Percentiles rank a stretch among this genome's conserved stretches.
These are phyloP conservation scores for Porpolomopsis calyptriformis DNA, from an alignment of 768 basidiomycete species.

Conservation along the genomic window DNA sequence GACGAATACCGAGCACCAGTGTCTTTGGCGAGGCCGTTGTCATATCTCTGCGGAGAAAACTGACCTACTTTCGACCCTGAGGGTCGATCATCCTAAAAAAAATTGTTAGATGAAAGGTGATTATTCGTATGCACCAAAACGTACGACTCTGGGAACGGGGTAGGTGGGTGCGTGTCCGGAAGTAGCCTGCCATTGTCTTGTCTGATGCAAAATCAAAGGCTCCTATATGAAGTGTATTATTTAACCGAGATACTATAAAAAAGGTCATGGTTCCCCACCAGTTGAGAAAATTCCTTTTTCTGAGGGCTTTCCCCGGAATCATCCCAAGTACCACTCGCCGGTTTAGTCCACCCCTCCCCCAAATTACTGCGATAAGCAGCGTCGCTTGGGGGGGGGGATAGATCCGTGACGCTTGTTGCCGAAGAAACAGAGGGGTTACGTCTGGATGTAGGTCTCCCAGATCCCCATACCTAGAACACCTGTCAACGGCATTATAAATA, in stretches of 20 bases:
- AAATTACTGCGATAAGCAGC: slow-evolving; percentile 35
- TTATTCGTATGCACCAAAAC: slow-evolving; percentile 9
- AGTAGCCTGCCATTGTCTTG: slow-evolving; percentile 36
- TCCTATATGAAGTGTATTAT: slow-evolving; percentile 32
- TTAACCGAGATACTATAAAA: no score
- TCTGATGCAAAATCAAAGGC: slow-evolving; percentile 33
- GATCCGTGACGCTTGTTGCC: slow-evolving; percentile 40
- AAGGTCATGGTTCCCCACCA: slow-evolving; percentile 28
- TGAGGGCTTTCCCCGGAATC: slow-evolving; percentile 38
- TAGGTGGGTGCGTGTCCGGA: slow-evolving; percentile 28
- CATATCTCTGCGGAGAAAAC: slow-evolving; percentile 47
- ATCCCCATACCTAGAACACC: slow-evolving; percentile 46
- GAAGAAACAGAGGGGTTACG: slow-evolving; percentile 58
- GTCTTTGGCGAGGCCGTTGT: slow-evolving; percentile 34
- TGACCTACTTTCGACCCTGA: slow-evolving; percentile 35
- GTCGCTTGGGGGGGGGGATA: slow-evolving; percentile 36
- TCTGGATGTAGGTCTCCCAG: slow-evolving; percentile 36
- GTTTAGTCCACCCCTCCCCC: slow-evolving; percentile 40
- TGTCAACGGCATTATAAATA: slow-evolving; percentile 10
- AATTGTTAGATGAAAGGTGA: slow-evolving; percentile 9
- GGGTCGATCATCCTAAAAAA: slow-evolving; percentile 35
- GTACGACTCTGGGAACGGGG: slow-evolving; percentile 31
- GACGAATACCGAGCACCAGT: slow-evolving; percentile 30
- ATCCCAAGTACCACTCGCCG: slow-evolving; percentile 51
- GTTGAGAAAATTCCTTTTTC: slow-evolving; percentile 38